Evolutionary conservation across 2,329 filamentous ascomycete genomes (phyloP), one percentile per base, ranked within the genome.

Genomic region (Ceratocystiopsis brevicomis): DNA sequence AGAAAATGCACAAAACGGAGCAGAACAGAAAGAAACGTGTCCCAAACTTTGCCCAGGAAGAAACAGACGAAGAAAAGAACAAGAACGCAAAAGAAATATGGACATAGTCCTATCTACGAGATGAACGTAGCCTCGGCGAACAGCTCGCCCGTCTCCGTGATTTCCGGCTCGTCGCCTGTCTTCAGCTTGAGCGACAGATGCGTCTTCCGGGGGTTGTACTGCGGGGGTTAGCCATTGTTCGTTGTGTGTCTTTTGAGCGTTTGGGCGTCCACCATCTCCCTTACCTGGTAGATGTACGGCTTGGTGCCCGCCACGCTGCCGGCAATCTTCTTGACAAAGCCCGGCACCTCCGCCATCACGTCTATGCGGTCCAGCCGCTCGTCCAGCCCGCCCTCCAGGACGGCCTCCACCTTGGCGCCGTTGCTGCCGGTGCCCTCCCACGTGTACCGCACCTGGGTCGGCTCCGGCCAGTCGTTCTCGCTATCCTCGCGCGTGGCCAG

Each of bases 41-140:
- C 25, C 25, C 25, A 30, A 30, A 30, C 25, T 8, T 30, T 30
- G 25, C 25, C 25, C 32, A 37, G n/a, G 15, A 13, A 35, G 19
- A 32, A 11, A 38, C 13, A 32, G 32, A 37, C 16, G 25, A 6
- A 16, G 33, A 16, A 38, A 34, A 30, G 18, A n/a, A 42, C 39
- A 32, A 40, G n/a, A 40, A 37, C n/a, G 17, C 39, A 33, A 40
- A 43, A 33, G 13, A 18, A 11, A 19, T 34, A 11, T 13, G 25
- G 18, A 34, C 35, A 34, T 6, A 35, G 17, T 34, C 42, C 37
- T 17, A 1, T 35, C 49, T 65, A 79, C 42, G 81, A 86, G 62
- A 98, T 93, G 65, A 96, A 98, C n/a, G 87, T 95, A 3, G 90
- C 86, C 65, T 98, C 90, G 45, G 73, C 76, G 62, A 92, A 93